Evolutionary conservation across 2,329 filamentous ascomycete genomes (phyloP).

Genomic region (Talaromyces sp.): DNA sequence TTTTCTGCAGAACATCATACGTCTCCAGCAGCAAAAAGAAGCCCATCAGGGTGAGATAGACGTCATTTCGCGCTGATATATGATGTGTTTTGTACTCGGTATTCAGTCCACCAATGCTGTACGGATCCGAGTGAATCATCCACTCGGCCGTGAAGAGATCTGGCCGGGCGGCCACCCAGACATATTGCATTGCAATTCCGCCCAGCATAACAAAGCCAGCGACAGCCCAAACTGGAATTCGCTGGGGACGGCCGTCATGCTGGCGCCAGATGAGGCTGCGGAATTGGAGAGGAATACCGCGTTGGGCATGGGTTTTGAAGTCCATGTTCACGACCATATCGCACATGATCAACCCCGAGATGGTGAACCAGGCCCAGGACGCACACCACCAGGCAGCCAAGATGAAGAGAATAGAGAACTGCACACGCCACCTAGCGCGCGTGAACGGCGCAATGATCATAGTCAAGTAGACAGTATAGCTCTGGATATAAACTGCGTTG

Average conservation of each 20-base stretch:
- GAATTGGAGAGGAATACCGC: slow-evolving; percentile 18
- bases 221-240: slow-evolving; percentile 27
- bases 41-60: slow-evolving; percentile 42
- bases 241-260: slow-evolving; percentile 1
- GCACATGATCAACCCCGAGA: slow-evolving; percentile 38
- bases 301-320: slow-evolving; percentile 23
- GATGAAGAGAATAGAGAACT: slow-evolving; percentile 36
- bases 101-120: slow-evolving; percentile 35
- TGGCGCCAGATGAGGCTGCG: slow-evolving; percentile 13
- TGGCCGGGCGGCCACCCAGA: slow-evolving; percentile 39
- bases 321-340: slow-evolving; percentile 42
- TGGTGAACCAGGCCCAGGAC: slow-evolving; percentile 43
- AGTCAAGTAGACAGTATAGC: slow-evolving; percentile 46
- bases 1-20: slow-evolving; percentile 28
- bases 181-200: slow-evolving; percentile 38
- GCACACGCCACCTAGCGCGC: slow-evolving; percentile 25
- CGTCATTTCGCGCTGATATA: slow-evolving; percentile 38
- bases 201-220: slow-evolving; percentile 27
- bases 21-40: slow-evolving; percentile 39
- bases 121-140: slow-evolving; percentile 38
- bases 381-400: slow-evolving; percentile 40
- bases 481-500: slow-evolving; percentile 43
- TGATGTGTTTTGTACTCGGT: slow-evolving; percentile 26
- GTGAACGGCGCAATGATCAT: slow-evolving; percentile 46
- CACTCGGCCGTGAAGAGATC: slow-evolving; percentile 33